Evolutionary conservation across 2,329 filamentous ascomycete genomes (phyloP), one percentile per base, ranked within the genome.

Genomic region (Arthrobotrys iridis): DNA sequence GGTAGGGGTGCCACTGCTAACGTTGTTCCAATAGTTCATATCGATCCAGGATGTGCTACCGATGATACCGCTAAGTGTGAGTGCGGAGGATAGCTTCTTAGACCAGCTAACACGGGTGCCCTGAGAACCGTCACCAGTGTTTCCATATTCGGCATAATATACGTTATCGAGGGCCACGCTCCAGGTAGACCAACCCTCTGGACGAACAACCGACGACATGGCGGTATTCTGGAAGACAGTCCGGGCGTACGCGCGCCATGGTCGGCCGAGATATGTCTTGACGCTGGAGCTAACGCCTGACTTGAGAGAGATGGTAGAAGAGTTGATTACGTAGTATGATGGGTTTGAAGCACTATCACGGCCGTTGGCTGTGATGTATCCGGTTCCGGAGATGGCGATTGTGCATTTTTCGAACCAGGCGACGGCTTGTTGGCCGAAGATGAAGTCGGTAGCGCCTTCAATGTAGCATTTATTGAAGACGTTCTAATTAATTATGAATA

Each of bases 121-220:
- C 15, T 81, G 80, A 1, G 88, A 83, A 1, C 89, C 88, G 30
- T 82, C 79, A 0, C 89, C 89, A 0, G 84, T 84, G 81, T 90
- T 90, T 18, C 78, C 81, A 79, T 86, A 90, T 83, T 90, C 89
- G 7, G 82, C 86, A 76, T 87, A 90, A 24, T 83, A 80, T 0
- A 89, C 85, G 45, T 86, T 81, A 33, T 82, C 83, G n/a, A 83
- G 79, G 45, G 85, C 82, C 1, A 82, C 82, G 68, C 84, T 84
- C 88, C 88, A 90, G 26, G 82, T 79, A 1, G 78, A 80, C 88
- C 89, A 90, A 0, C 88, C 89, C 0, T 85, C 85, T 1, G 83
- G 72, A 78, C 89, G 89, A 78, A 91, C 85, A 18, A 90, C 86
- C 22, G 82, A 81, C 6, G 83, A 83, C 81, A 91, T 82, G 30